Evolutionary conservation across 495 filamentous ascomycete species (phyloP).

Genomic region (Tuber calosporum): DNA sequence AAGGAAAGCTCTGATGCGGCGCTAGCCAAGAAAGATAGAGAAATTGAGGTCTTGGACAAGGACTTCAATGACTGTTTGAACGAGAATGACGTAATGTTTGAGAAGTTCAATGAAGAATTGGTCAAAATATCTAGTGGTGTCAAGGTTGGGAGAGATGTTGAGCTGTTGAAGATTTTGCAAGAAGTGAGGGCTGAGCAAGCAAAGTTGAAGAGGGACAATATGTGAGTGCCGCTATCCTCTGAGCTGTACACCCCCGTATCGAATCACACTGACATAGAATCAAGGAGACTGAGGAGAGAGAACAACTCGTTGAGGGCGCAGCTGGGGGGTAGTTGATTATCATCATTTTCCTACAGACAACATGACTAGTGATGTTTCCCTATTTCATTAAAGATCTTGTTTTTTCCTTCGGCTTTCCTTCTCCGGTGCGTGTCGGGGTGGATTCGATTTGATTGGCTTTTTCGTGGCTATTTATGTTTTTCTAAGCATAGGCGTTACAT

Average conservation of each 20-base stretch:
- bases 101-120: slow-evolving; percentile 84
- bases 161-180: slow-evolving; percentile 59
- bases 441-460: neutral
- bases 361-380: neutral
- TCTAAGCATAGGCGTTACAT: neutral
- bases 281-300: slow-evolving; percentile 54
- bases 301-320: slow-evolving; percentile 42
- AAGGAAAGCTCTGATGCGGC: slow-evolving; percentile 56
- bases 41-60: slow-evolving; percentile 82
- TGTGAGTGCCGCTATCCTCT: slow-evolving; percentile 19
- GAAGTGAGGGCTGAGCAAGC: slow-evolving; percentile 62
- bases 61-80: slow-evolving; percentile 60
- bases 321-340: slow-evolving; percentile 22
- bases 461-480: slow-evolving; percentile 10
- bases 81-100: slow-evolving; percentile 91
- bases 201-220: slow-evolving; percentile 71
- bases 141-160: slow-evolving; percentile 60
- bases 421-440: slow-evolving; percentile 17
- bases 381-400: slow-evolving; percentile 5
- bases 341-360: slow-evolving; percentile 8
- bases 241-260: neutral
- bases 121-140: slow-evolving; percentile 72
- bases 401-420: slow-evolving; percentile 29
- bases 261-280: slow-evolving; percentile 13
- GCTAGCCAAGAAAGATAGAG: slow-evolving; percentile 64